Evolutionary conservation across 2,329 filamentous ascomycete genomes (phyloP).

Genomic region (Westerdykella aurantiaca): DNA sequence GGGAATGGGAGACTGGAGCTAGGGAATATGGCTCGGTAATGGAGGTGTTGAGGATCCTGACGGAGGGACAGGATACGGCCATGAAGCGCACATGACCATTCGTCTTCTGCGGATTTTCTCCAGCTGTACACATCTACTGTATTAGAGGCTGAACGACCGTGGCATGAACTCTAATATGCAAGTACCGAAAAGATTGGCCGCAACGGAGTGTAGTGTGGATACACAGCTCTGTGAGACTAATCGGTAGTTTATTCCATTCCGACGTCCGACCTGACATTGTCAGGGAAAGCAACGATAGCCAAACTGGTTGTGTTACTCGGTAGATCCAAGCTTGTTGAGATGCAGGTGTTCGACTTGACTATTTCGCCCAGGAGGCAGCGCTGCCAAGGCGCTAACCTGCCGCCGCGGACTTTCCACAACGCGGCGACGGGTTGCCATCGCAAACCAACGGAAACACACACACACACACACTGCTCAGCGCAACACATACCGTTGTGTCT

Average conservation of each 20-base stretch:
- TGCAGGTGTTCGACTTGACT: too few relatives aligned
- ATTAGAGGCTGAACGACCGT: background rate
- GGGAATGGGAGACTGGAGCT: conserved; percentile 30
- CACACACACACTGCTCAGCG: too few relatives aligned
- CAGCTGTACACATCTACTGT: conserved; percentile 53
- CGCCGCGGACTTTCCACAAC: background rate
- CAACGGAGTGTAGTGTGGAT: conserved; percentile 92
- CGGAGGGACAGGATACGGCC: conserved; percentile 79
- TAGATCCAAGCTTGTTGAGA: background rate
- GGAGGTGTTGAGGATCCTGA: conserved; percentile 71
- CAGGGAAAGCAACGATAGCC: too few relatives aligned
- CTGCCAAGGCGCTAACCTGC: conserved; percentile 2
- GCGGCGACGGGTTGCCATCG: too few relatives aligned
- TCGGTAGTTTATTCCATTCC: conserved; percentile 82
- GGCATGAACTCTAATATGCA: conserved; percentile 3
- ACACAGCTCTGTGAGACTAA: conserved; percentile 78
- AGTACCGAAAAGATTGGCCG: conserved; percentile 79
- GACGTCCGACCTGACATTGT: conserved; percentile 49
- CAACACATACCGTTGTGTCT: too few relatives aligned
- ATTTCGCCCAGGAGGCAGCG: conserved; percentile 5
- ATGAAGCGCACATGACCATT: conserved; percentile 85
- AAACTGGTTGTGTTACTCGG: background rate
- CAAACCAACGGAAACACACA: too few relatives aligned
- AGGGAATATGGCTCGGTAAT: conserved; percentile 69
- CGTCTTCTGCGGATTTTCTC: conserved; percentile 70